Percentiles rank a stretch among this genome's conserved stretches.
These are phyloP conservation scores for Pleurotus ostreatus DNA, from an alignment of 768 basidiomycete genomes.

Conservation along the genomic window DNA sequence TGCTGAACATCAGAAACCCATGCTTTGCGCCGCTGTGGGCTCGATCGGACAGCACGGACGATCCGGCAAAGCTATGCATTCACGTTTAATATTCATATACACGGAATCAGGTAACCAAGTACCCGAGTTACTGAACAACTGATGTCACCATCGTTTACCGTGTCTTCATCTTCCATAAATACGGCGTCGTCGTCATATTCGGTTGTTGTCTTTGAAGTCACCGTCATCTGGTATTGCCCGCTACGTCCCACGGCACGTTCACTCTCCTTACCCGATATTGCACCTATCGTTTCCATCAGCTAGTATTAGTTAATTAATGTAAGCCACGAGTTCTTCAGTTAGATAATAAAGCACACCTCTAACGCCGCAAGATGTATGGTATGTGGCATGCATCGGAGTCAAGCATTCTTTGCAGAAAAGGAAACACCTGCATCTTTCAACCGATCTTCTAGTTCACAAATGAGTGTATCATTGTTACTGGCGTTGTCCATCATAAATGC, in stretches of 20 bases:
- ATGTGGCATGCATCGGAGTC: slow-evolving; percentile 23
- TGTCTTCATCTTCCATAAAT: slow-evolving; percentile 11
- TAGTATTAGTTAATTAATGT: slow-evolving; percentile 8
- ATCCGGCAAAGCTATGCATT: slow-evolving; percentile 15
- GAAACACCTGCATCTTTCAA: slow-evolving; percentile 4
- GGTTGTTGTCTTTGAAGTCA: not conserved
- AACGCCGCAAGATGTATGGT: slow-evolving; percentile 21
- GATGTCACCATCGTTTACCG: not conserved
- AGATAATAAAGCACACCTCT: slow-evolving; percentile 12
- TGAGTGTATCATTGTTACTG: not conserved
- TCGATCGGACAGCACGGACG: slow-evolving; percentile 10
- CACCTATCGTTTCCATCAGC: slow-evolving; percentile 24
- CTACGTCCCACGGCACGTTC: slow-evolving; percentile 6
- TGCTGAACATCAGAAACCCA: not conserved
- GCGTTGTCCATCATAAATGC: not conserved
- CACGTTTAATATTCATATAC: not conserved
- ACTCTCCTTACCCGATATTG: slow-evolving; percentile 7
- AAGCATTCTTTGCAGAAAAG: slow-evolving; percentile 13
- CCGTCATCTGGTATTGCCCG: slow-evolving; percentile 11
- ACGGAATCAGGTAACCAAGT: not conserved
- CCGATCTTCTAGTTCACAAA: slow-evolving; percentile 1
- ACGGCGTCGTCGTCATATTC: slow-evolving; percentile 13
- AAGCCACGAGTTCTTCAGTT: not conserved
- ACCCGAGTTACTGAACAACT: not conserved
- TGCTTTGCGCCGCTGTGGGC: slow-evolving; percentile 13